A percentile compares a stretch with the other conserved stretches of the same genome.
phyloP scores from a whole-genome alignment of 148 eudicot genomes.

The Cornus kousa region DNA sequence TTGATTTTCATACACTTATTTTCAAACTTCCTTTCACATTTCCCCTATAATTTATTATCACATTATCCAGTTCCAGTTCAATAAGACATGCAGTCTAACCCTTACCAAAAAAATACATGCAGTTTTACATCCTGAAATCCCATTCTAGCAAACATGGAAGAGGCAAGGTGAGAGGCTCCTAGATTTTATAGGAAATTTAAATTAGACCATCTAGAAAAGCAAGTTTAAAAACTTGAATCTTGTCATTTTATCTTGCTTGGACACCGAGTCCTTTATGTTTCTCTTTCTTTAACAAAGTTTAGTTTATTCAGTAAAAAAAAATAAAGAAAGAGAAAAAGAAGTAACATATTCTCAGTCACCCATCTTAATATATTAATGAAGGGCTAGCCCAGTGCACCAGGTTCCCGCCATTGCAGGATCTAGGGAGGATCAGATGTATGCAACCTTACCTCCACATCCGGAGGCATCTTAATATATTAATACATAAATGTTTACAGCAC shows the following conservation, averaged over 20 bases:
- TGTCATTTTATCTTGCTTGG: not conserved
- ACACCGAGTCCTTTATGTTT: not conserved
- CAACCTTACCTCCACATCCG: too few species aligned
- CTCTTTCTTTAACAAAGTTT: not conserved
- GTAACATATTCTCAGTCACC: not conserved
- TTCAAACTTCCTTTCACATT: not conserved
- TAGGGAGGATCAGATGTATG: too few species aligned
- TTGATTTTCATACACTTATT: not conserved
- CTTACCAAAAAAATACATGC: not conserved
- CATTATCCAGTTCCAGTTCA: not conserved
- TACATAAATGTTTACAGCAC: slow-evolving; percentile 27
- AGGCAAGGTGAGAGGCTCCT: not conserved
- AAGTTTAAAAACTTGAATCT: not conserved
- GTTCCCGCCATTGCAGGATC: too few species aligned
- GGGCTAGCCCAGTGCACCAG: not conserved
- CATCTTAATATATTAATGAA: slow-evolving; percentile 4
- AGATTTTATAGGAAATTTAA: not conserved
- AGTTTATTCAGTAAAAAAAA: not conserved
- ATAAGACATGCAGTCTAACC: not conserved
- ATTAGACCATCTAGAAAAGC: not conserved
- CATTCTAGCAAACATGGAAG: not conserved
- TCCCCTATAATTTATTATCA: not conserved
- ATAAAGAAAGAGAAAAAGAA: too few species aligned
- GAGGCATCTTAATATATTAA: too few species aligned
- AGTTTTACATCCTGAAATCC: not conserved